Percentiles rank a stretch among this genome's conserved stretches.
phyloP scores from a whole-genome alignment of 257 asterid genomes.

The Anisodus tanguticus region DNA sequence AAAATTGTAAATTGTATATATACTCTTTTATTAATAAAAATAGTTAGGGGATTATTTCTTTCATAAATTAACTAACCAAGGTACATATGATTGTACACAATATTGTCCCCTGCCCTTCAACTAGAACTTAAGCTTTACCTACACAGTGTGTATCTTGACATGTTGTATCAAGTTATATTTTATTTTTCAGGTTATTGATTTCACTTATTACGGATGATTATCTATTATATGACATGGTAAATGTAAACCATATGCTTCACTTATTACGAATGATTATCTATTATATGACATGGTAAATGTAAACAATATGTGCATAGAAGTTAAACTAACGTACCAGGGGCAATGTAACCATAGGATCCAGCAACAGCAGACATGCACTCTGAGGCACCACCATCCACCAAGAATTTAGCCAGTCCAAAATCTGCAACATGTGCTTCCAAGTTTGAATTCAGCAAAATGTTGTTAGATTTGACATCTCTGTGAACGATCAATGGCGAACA shows the following conservation, averaged over 20 bases:
- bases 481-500: conserved; percentile 92
- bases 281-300: no score
- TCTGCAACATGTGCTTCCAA: conserved; percentile 96
- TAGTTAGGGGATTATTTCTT: no score
- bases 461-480: conserved; percentile 88
- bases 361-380: conserved; percentile 97
- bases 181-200: neutral
- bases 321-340: conserved; percentile 68
- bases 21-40: no score
- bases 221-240: neutral
- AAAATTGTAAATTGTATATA: no score
- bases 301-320: no score
- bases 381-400: conserved; percentile 82
- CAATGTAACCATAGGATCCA: conserved; percentile 96
- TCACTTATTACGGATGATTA: neutral
- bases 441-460: conserved; percentile 69
- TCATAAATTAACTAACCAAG: conserved; percentile 21
- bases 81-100: neutral
- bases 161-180: neutral
- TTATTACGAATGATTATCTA: neutral
- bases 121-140: neutral
- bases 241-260: no score
- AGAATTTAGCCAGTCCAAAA: conserved; percentile 89
- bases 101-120: neutral
- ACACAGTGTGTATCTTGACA: neutral